These are phyloP conservation scores for Astragalus glycyphyllos DNA, from an alignment of 306 rosid genomes.

Conservation along the genomic window DNA sequence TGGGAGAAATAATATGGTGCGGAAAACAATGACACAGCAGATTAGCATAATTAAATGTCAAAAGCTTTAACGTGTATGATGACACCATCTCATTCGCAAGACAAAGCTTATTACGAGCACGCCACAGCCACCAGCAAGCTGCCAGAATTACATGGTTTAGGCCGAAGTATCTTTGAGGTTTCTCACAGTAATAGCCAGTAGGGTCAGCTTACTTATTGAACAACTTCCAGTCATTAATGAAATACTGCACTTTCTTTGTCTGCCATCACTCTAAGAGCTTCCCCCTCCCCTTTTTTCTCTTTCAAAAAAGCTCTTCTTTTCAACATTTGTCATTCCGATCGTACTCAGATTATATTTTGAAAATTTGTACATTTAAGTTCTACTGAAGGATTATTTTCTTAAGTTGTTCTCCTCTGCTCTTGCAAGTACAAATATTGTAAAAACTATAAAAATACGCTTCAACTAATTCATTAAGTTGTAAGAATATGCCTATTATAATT, in stretches of 20 bases:
- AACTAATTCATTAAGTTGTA: no score
- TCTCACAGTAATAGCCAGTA: no score
- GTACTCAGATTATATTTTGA: neutral
- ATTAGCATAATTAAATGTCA: no score
- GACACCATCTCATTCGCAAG: no score
- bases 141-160: neutral
- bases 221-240: neutral
- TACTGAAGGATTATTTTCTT: neutral
- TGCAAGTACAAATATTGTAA: constrained; percentile 6
- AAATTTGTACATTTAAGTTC: neutral
- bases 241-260: constrained; percentile 22
- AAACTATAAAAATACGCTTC: neutral
- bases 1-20: no score
- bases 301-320: neutral
- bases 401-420: neutral
- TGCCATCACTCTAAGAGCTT: neutral
- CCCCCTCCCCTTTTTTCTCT: neutral
- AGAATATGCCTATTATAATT: no score
- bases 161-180: neutral
- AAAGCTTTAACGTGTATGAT: no score
- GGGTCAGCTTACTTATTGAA: neutral
- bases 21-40: no score
- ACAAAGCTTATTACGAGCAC: no score
- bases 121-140: no score
- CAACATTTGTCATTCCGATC: neutral